Percentiles rank a stretch among this genome's conserved stretches.
phyloP scores from a whole-genome alignment of 2,329 filamentous ascomycete genomes.

The Colletotrichum musae region DNA sequence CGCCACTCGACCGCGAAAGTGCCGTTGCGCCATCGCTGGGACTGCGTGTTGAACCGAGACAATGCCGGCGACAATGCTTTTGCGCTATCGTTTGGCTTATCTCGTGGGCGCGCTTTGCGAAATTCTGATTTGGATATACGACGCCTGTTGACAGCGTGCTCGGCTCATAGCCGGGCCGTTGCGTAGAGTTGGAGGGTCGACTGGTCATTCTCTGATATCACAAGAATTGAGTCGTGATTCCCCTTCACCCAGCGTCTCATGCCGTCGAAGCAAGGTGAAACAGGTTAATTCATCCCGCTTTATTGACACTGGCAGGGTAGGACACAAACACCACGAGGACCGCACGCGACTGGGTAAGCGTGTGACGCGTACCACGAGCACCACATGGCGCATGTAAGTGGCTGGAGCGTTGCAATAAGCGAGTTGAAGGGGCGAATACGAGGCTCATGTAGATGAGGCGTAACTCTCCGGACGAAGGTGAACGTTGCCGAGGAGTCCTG shows the following conservation, averaged over 20 bases:
- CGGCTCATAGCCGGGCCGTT: not conserved
- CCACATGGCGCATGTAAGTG: slow-evolving; percentile 25
- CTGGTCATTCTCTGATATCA: slow-evolving; percentile 27
- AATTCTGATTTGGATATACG: slow-evolving; percentile 39
- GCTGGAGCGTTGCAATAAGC: slow-evolving; percentile 18
- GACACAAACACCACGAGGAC: slow-evolving; percentile 26
- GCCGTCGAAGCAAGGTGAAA: slow-evolving; percentile 1
- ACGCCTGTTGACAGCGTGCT: slow-evolving; percentile 2
- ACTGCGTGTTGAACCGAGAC: slow-evolving; percentile 67
- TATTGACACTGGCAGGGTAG: slow-evolving; percentile 6
- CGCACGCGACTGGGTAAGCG: not conserved
- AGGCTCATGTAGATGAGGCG: slow-evolving; percentile 28
- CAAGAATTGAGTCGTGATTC: slow-evolving; percentile 26
- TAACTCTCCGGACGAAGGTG: not conserved
- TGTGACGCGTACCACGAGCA: slow-evolving; percentile 14
- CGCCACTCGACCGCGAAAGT: slow-evolving; percentile 67
- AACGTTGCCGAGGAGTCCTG: not conserved
- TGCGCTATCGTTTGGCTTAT: slow-evolving; percentile 66
- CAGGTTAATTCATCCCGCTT: not conserved
- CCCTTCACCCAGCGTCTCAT: not conserved
- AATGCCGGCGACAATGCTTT: slow-evolving; percentile 65
- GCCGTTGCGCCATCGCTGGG: slow-evolving; percentile 70
- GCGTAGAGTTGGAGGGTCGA: not conserved
- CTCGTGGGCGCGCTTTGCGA: slow-evolving; percentile 61
- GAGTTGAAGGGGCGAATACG: slow-evolving; percentile 18